These are phyloP conservation scores for Aspergillus aculeatus DNA, from an alignment of 2,329 filamentous ascomycete genomes.

Conservation along the genomic window DNA sequence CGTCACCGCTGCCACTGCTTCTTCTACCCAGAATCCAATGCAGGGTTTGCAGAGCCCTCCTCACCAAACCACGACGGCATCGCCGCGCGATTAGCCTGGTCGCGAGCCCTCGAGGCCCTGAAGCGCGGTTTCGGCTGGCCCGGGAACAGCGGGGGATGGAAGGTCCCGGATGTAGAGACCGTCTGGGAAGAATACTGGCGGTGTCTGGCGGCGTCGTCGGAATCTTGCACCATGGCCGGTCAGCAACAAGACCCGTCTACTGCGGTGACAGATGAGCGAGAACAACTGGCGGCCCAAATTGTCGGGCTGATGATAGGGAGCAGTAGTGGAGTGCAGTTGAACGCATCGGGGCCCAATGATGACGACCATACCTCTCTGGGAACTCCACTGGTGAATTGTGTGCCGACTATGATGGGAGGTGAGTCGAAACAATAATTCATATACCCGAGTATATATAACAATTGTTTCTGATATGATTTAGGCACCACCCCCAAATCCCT, in stretches of 20 bases:
- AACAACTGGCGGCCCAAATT: constrained; percentile 21
- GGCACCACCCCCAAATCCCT: constrained; percentile 27
- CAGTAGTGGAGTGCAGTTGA: constrained; percentile 1
- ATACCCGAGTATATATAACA: not conserved
- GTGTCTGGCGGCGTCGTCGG: constrained; percentile 18
- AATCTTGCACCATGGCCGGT: not conserved
- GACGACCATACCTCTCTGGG: constrained; percentile 12
- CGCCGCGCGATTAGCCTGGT: constrained; percentile 64
- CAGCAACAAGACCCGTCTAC: not conserved
- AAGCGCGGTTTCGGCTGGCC: constrained; percentile 56
- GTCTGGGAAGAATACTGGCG: constrained; percentile 41
- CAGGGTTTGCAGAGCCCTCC: constrained; percentile 67
- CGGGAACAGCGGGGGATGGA: constrained; percentile 25
- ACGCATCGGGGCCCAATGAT: constrained; percentile 9
- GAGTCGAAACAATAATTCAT: not conserved
- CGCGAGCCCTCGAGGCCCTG: constrained; percentile 58
- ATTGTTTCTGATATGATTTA: constrained; percentile 3
- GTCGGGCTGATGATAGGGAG: constrained; percentile 18
- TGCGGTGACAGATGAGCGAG: constrained; percentile 17
- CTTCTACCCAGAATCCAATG: constrained; percentile 53
- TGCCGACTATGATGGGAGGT: constrained; percentile 40
- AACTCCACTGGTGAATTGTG: constrained; percentile 32
- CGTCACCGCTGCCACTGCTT: constrained; percentile 42
- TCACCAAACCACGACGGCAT: constrained; percentile 62
- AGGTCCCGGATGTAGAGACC: constrained; percentile 36